Conservation (phyloP, 495 filamentous ascomycete genomes). For the Neurospora discreta region DNA sequence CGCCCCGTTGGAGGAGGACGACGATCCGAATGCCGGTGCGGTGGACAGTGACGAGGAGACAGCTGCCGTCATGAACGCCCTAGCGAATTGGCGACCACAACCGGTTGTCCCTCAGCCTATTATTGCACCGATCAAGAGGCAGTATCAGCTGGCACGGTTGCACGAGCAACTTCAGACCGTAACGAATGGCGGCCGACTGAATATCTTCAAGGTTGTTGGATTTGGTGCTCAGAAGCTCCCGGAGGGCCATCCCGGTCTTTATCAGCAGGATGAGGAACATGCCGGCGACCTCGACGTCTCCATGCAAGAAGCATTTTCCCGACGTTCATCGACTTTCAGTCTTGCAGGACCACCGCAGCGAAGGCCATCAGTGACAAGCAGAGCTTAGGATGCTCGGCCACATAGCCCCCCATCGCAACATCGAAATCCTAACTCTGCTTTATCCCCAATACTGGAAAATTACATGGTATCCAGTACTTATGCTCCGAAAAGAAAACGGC, state of each 20-base stretch:
- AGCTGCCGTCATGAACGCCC: conserved; percentile 73
- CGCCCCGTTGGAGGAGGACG: conserved; percentile 81
- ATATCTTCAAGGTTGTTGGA: conserved; percentile 43
- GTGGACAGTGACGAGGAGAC: conserved; percentile 93
- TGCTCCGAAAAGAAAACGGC: neutral
- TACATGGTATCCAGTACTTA: neutral
- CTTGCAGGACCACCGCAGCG: conserved; percentile 29
- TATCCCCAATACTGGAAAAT: neutral
- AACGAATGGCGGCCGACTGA: conserved; percentile 43
- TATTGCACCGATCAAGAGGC: conserved; percentile 52
- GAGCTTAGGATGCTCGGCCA: conserved; percentile 23
- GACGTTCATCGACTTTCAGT: conserved; percentile 35
- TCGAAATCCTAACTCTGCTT: neutral
- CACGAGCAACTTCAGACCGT: conserved; percentile 82
- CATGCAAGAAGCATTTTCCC: conserved; percentile 19
- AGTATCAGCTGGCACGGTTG: conserved; percentile 75
- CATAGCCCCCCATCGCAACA: neutral
- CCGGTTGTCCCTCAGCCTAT: conserved; percentile 57
- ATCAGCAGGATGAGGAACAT: conserved; percentile 28
- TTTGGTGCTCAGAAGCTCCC: conserved; percentile 37
- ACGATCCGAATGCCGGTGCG: conserved; percentile 55
- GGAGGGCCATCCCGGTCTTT: conserved; percentile 26
- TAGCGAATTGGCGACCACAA: conserved; percentile 61
- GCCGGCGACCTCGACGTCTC: conserved; percentile 33
- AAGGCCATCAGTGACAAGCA: conserved; percentile 31